These are phyloP conservation scores for Pontederia crassipes DNA, from an alignment of 176 grass and related monocot genomes.

Conservation along the genomic window DNA sequence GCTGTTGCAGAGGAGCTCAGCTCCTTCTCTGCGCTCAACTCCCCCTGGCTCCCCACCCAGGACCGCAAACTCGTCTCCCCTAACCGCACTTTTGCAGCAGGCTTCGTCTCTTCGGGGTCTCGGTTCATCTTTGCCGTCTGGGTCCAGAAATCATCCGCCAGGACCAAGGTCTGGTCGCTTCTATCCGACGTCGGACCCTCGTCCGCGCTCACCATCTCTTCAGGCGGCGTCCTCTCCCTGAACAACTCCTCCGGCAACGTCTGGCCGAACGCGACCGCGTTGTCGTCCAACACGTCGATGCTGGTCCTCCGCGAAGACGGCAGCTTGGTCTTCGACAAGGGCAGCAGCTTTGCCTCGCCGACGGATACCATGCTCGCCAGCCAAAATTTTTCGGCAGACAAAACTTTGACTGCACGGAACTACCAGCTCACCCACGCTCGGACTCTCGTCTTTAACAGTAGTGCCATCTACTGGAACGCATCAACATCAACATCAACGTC, in stretches of 20 bases:
- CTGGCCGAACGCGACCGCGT: not conserved
- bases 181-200: not conserved
- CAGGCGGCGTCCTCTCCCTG: conserved; percentile 30
- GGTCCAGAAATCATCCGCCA: conserved; percentile 15
- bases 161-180: conserved; percentile 39
- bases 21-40: conserved; percentile 30
- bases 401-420: conserved; percentile 24
- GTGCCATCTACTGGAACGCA: conserved; percentile 11
- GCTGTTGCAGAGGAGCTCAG: not conserved
- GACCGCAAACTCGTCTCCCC: conserved; percentile 39
- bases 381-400: conserved; percentile 7
- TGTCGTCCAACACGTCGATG: not conserved
- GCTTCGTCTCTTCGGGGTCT: too few species aligned
- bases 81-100: not conserved
- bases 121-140: conserved; percentile 51
- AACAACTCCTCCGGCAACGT: conserved; percentile 8
- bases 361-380: conserved; percentile 55
- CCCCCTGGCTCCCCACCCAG: conserved; percentile 25
- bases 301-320: conserved; percentile 25
- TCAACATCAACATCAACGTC: too few species aligned
- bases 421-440: conserved; percentile 25
- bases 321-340: conserved; percentile 20
- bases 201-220: not conserved
- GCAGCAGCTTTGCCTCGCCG: conserved; percentile 28
- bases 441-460: conserved; percentile 9